phyloP scores from a whole-genome alignment of 306 rosid genomes.

The Citrullus colocynthis region DNA sequence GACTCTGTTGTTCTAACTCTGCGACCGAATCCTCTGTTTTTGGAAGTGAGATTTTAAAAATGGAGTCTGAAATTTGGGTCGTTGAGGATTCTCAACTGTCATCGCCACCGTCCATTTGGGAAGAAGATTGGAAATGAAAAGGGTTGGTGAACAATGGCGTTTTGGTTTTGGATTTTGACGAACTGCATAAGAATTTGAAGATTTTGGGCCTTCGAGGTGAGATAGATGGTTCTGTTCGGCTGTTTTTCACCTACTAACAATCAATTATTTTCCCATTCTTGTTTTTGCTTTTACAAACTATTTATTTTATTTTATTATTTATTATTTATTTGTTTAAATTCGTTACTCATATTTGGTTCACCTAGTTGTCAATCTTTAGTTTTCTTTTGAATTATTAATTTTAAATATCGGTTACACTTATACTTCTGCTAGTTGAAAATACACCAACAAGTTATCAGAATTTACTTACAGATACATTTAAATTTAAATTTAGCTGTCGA shows the following conservation, averaged over 20 bases:
- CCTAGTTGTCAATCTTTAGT: not conserved
- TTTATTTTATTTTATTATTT: too few relatives aligned
- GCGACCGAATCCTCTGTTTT: not conserved
- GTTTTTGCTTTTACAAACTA: not conserved
- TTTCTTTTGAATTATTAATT: too few relatives aligned
- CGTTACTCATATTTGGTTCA: not conserved
- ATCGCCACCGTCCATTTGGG: not conserved
- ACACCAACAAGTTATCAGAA: too few relatives aligned
- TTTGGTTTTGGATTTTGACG: not conserved
- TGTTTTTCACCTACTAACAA: not conserved
- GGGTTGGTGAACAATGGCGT: constrained; percentile 5
- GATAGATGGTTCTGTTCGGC: not conserved
- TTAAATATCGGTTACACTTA: too few relatives aligned
- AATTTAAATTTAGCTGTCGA: too few relatives aligned
- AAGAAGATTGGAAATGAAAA: not conserved
- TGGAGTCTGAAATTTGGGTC: not conserved
- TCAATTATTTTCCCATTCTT: not conserved
- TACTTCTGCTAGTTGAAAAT: too few relatives aligned
- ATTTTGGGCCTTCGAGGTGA: not conserved
- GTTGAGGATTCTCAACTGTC: not conserved
- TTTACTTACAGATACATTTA: too few relatives aligned
- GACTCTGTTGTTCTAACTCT: not conserved
- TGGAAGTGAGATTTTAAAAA: not conserved
- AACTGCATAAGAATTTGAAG: not conserved
- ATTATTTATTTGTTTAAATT: not conserved